Conservation (phyloP, 495 filamentous ascomycete species). For the Penicillium cosmopolitanum region DNA sequence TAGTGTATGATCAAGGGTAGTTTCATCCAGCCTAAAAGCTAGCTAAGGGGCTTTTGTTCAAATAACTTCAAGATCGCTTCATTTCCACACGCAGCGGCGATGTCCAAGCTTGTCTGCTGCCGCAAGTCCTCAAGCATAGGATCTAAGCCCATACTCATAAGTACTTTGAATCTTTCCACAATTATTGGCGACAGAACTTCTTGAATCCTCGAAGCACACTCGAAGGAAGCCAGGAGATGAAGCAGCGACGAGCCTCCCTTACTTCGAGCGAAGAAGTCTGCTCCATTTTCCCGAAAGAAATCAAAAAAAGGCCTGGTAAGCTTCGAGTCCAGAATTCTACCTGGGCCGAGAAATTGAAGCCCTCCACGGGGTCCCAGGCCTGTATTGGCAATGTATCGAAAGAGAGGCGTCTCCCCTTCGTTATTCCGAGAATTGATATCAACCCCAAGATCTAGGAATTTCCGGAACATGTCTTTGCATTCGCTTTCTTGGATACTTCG, state of each 20-base stretch:
- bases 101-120: constrained; percentile 36
- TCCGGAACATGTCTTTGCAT: constrained; percentile 8
- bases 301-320: background rate
- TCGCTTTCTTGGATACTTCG: background rate
- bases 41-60: constrained; percentile 9
- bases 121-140: constrained; percentile 35
- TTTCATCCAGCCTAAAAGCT: background rate
- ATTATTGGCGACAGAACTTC: background rate
- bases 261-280: constrained; percentile 31
- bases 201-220: background rate
- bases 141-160: constrained; percentile 29
- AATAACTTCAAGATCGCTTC: constrained; percentile 38
- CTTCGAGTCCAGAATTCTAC: no score
- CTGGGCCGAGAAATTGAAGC: no score
- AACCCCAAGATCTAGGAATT: constrained; percentile 12
- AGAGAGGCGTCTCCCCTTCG: constrained; percentile 16
- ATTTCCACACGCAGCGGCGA: constrained; percentile 39
- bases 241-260: constrained; percentile 33
- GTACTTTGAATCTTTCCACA: background rate
- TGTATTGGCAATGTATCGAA: background rate
- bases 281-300: constrained; percentile 13
- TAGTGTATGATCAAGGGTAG: no score
- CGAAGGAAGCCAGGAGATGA: constrained; percentile 30
- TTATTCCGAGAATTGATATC: constrained; percentile 23
- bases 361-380: no score